phyloP scores from a whole-genome alignment of 2,329 filamentous ascomycete genomes.

The Colletotrichum tanaceti region DNA sequence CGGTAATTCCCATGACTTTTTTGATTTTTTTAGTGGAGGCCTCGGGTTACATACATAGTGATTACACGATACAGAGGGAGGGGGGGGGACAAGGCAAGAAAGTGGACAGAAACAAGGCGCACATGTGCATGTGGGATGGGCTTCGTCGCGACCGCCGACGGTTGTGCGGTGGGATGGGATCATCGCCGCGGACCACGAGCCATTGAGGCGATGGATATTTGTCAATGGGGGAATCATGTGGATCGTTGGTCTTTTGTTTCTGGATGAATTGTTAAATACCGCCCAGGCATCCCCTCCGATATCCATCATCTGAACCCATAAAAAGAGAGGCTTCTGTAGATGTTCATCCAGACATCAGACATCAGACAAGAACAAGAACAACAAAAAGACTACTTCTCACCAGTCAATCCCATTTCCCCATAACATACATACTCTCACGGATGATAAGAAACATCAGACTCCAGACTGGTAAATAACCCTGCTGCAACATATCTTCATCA shows the following conservation, averaged over 20 bases:
- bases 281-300: background rate
- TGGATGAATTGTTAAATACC: constrained; percentile 23
- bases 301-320: constrained; percentile 10
- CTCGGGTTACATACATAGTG: too few relatives aligned
- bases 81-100: too few relatives aligned
- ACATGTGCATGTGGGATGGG: background rate
- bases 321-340: background rate
- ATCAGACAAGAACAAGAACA: too few relatives aligned
- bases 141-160: too few relatives aligned
- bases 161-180: constrained; percentile 2
- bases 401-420: background rate
- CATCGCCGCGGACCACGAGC: background rate
- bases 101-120: background rate
- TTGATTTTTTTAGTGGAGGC: constrained; percentile 35
- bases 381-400: too few relatives aligned
- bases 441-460: constrained; percentile 10
- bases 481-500: constrained; percentile 16
- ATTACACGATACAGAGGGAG: too few relatives aligned
- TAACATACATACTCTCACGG: constrained; percentile 11
- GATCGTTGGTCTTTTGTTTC: background rate
- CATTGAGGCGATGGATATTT: constrained; percentile 25
- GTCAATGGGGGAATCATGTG: too few relatives aligned
- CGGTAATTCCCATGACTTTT: constrained; percentile 20
- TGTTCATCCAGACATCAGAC: constrained; percentile 20
- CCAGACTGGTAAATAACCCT: constrained; percentile 6